Conservation (phyloP, 75 land plant species). For the Picea glauca region DNA sequence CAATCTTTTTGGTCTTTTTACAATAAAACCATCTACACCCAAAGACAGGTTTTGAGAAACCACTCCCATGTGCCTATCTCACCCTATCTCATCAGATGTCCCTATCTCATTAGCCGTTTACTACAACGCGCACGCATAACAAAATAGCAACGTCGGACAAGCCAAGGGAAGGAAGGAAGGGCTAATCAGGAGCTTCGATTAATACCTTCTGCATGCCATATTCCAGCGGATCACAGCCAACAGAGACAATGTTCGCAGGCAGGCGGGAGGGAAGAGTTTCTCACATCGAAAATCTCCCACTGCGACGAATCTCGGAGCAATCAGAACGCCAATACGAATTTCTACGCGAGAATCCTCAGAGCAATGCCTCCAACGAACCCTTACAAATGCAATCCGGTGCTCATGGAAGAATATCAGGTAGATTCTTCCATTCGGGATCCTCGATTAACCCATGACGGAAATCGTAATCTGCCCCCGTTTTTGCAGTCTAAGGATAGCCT, state of each 20-base stretch:
- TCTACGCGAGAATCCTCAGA: not conserved
- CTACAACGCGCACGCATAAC: too few species aligned
- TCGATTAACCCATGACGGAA: not conserved
- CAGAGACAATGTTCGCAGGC: not conserved
- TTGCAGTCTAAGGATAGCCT: constrained; percentile 4
- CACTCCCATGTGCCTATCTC: too few species aligned
- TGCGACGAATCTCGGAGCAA: not conserved
- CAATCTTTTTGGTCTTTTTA: too few species aligned
- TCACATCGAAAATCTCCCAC: not conserved
- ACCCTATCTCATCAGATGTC: too few species aligned
- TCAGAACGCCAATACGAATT: not conserved
- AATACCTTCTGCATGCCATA: too few species aligned
- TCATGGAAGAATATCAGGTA: not conserved
- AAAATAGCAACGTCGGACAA: too few species aligned
- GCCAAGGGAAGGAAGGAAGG: too few species aligned
- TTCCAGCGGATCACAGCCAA: not conserved
- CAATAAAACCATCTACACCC: too few species aligned
- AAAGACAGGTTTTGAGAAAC: too few species aligned
- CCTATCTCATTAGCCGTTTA: too few species aligned
- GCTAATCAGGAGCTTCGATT: too few species aligned
- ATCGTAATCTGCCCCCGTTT: not conserved
- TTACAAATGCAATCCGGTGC: not conserved
- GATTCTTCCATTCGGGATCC: not conserved
- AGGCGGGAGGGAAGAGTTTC: not conserved
- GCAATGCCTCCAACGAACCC: not conserved